Conservation (phyloP, 257 asterid genomes). For the Lycium barbarum region DNA sequence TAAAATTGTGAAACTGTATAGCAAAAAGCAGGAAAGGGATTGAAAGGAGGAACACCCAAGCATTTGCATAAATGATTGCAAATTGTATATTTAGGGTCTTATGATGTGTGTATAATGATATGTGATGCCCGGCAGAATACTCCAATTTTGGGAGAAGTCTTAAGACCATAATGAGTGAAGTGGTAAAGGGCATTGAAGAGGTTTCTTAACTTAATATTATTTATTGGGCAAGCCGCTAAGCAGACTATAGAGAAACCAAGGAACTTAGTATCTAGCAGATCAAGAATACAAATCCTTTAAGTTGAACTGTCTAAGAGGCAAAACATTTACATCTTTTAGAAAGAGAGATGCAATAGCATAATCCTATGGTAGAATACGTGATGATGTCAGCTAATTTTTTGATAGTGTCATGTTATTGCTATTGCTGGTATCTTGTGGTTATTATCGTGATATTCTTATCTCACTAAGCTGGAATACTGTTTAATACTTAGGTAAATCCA, state of each 20-base stretch:
- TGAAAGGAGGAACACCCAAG: neutral
- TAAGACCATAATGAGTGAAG: neutral
- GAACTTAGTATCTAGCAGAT: neutral
- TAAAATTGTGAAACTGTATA: neutral
- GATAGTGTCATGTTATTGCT: neutral
- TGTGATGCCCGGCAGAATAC: neutral
- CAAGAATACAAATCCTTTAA: neutral
- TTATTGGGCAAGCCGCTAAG: neutral
- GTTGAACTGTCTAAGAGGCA: constrained; percentile 6
- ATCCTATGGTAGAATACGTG: neutral
- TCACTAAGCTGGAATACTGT: constrained; percentile 39
- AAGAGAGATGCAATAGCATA: constrained; percentile 7
- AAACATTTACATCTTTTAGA: neutral
- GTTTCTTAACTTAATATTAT: neutral
- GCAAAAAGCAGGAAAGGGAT: neutral
- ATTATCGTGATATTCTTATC: constrained; percentile 26
- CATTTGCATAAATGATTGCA: neutral
- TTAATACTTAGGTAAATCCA: constrained; percentile 84
- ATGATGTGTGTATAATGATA: constrained; percentile 5
- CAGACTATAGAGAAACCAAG: constrained; percentile 3
- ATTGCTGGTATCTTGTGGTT: constrained; percentile 24
- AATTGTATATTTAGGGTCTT: constrained; percentile 6
- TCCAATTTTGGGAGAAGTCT: neutral
- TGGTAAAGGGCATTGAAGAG: neutral
- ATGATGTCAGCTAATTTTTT: neutral